These are phyloP conservation scores for Bisporella sp. DNA, from an alignment of 2,329 filamentous ascomycete species.

Conservation along the genomic window DNA sequence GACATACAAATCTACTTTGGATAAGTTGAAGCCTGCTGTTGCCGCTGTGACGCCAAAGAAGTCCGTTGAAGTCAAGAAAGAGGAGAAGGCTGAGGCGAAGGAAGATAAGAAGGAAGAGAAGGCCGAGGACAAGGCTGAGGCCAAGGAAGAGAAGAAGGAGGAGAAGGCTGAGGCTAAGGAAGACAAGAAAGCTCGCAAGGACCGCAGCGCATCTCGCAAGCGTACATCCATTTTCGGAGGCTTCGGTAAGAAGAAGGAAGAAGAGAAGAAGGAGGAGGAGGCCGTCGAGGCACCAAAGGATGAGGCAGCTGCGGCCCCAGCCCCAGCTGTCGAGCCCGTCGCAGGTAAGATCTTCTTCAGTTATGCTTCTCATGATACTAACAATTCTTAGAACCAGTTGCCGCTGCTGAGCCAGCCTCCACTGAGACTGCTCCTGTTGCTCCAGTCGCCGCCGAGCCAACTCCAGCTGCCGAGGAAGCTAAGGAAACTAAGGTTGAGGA, in stretches of 20 bases:
- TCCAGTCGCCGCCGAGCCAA: slow-evolving; percentile 15
- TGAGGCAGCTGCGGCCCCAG: slow-evolving; percentile 7
- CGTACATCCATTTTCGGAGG: slow-evolving; percentile 55
- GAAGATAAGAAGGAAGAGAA: slow-evolving; percentile 30
- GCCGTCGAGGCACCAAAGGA: slow-evolving; percentile 27
- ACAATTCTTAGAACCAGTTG: neutral
- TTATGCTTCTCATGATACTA: no score
- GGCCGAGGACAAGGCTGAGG: slow-evolving; percentile 26
- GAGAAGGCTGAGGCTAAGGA: slow-evolving; percentile 41
- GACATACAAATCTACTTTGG: slow-evolving; percentile 65
- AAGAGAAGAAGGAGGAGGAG: slow-evolving; percentile 19
- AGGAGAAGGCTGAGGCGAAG: slow-evolving; percentile 21
- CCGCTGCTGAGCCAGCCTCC: slow-evolving; percentile 1
- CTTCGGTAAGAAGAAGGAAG: slow-evolving; percentile 28
- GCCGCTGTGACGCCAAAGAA: slow-evolving; percentile 27
- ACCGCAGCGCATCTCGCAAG: slow-evolving; percentile 58
- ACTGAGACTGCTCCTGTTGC: slow-evolving; percentile 19
- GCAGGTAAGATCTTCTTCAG: neutral
- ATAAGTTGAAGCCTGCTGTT: slow-evolving; percentile 32
- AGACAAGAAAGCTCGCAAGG: slow-evolving; percentile 48
- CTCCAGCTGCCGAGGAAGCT: slow-evolving; percentile 22
- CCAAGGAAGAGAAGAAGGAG: slow-evolving; percentile 24
- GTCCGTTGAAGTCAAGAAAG: slow-evolving; percentile 29
- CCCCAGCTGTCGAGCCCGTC: slow-evolving; percentile 4
- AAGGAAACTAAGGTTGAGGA: slow-evolving; percentile 9